A percentile compares a stretch with the other conserved stretches of the same genome.
phyloP scores from a whole-genome alignment of 1,284 basidiomycete species.

The Melampsora americana region DNA sequence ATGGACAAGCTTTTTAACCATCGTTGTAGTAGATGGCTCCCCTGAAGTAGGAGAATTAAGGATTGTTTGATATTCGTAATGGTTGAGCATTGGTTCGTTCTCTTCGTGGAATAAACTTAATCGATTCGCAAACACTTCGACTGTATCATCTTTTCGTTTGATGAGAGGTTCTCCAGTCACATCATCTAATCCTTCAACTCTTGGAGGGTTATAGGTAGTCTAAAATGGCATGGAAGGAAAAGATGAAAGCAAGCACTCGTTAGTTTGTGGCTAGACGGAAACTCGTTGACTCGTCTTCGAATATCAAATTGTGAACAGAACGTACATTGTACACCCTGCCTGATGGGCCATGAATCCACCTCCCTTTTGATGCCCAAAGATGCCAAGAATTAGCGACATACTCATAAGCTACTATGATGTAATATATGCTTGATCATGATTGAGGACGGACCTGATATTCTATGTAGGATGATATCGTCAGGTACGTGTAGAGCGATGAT shows the following conservation, averaged over 20 bases:
- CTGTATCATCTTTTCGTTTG: constrained; percentile 87
- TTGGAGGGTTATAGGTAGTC: constrained; percentile 68
- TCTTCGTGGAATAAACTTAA: constrained; percentile 77
- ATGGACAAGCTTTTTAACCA: constrained; percentile 61
- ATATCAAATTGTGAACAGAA: constrained; percentile 55
- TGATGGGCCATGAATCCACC: constrained; percentile 88
- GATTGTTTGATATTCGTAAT: constrained; percentile 64
- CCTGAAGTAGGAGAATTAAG: constrained; percentile 17
- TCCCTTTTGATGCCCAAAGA: constrained; percentile 58
- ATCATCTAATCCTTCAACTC: constrained; percentile 80
- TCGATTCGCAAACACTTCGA: constrained; percentile 77
- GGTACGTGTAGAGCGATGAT: constrained; percentile 89
- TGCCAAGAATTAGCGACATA: no score
- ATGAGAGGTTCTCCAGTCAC: constrained; percentile 83
- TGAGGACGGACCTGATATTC: constrained; percentile 65
- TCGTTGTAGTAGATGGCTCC: not conserved
- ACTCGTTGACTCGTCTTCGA: no score
- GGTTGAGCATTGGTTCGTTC: constrained; percentile 78
- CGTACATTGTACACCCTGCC: constrained; percentile 91
- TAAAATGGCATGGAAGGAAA: constrained; percentile 44
- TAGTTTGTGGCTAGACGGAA: no score
- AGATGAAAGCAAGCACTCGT: no score
- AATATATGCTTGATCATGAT: not conserved
- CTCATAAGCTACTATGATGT: no score
- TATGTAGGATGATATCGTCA: constrained; percentile 79